Evolutionary conservation across 768 basidiomycete genomes (phyloP), one percentile per base, ranked within the genome.

Genomic region (Kwoniella sp.): DNA sequence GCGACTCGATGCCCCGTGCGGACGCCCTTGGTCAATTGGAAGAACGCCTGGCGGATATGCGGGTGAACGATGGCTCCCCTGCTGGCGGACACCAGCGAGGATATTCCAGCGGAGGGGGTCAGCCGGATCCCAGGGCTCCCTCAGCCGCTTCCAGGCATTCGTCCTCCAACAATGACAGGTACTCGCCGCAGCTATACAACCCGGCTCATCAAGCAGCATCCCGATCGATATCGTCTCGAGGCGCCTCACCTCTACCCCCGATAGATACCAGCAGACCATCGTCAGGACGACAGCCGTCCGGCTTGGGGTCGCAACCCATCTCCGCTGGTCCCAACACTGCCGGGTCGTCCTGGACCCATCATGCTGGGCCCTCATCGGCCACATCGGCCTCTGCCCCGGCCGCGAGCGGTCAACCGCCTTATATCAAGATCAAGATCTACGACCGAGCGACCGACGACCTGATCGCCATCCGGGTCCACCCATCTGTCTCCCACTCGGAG

Each of bases 391-490:
- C 33, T 36, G 49, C 46, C 10, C 44, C 47, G 17, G 23, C 31
- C 19, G 29, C 44, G 3, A 43, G 28, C 26, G 50, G 53, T 43
- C 65, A 67, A 51, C 70, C 75, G 8, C 87, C 92, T 20, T 98
- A 91, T 75, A 81, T 98, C 61, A 99, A 98, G 77, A 95, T 99
- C 77, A 99, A 99, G 77, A 89, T 99, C 38, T 95, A 95, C 72
- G 88, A 95, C 76, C 83, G 88, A 32, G 80, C 85, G 50, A 85
- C 89, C 22, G 92, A 98, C 69, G 95, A 99, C 73, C 78, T 98
- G 48, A 90, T 98, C 58, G 95, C 95, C 3, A 95, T 98, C 50
- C 84, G 95, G 12, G 93, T 98, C 25, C 91, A 93, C 69, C 95
- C 95, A 20, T 82, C 81, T 45, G 91, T 98, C 33, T 83, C 87